Evolutionary conservation across 176 grass and related monocot genomes (phyloP).

Genomic region (Neostapfia colusana): DNA sequence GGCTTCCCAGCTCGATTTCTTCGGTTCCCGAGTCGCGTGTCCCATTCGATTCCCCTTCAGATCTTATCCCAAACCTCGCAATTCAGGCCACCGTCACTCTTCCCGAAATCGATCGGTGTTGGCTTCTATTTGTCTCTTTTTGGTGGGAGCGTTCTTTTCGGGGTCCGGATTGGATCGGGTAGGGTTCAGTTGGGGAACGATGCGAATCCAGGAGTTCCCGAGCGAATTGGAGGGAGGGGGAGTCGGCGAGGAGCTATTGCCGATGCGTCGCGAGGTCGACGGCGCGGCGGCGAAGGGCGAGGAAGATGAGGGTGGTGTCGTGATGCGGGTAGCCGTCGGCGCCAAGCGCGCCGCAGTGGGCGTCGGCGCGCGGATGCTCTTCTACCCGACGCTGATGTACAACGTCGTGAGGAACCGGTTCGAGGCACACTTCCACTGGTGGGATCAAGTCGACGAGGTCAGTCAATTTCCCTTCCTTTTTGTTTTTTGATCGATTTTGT

Average conservation of each 20-base stretch:
- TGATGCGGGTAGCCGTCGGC: constrained; percentile 39
- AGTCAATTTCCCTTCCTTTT: not conserved
- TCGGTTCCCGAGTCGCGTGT: constrained; percentile 24
- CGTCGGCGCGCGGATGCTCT: constrained; percentile 77
- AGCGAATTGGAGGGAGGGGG: constrained; percentile 39
- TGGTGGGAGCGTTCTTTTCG: constrained; percentile 10
- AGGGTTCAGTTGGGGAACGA: constrained; percentile 28
- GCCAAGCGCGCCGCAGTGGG: constrained; percentile 83
- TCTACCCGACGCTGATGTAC: constrained; percentile 91
- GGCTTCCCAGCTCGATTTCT: constrained; percentile 27
- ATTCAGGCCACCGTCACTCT: not conserved
- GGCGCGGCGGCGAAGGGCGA: constrained; percentile 7
- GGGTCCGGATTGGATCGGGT: constrained; percentile 21
- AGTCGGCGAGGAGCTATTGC: not conserved
- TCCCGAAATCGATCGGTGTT: constrained; percentile 14
- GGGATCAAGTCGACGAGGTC: constrained; percentile 93
- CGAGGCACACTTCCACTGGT: constrained; percentile 90
- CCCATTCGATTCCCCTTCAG: constrained; percentile 30
- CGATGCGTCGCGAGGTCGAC: constrained; percentile 21
- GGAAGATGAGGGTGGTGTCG: constrained; percentile 17
- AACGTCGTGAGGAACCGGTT: constrained; percentile 81
- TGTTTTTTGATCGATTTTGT: not conserved
- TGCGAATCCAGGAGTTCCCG: constrained; percentile 74
- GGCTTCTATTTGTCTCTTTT: constrained; percentile 5
- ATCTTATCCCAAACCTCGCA: constrained; percentile 25